A percentile compares a stretch with the other conserved stretches of the same genome.
phyloP scores from a whole-genome alignment of 116 monocot genomes.

The Dioscorea cayenensis region DNA sequence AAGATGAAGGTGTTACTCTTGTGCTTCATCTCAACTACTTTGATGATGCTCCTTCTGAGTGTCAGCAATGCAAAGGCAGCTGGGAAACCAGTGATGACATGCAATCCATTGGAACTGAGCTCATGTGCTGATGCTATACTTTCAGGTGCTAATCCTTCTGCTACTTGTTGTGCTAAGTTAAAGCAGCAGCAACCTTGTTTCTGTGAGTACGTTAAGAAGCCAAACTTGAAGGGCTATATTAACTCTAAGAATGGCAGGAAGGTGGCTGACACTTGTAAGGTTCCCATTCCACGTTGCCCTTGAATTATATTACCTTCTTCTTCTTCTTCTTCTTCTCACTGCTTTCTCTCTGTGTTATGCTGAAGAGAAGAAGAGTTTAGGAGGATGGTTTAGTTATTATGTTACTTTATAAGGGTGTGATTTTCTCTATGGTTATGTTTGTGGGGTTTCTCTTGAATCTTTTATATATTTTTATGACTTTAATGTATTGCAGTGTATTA shows the following conservation, averaged over 20 bases:
- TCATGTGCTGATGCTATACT: background rate
- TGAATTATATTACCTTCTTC: background rate
- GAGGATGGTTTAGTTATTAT: too few species aligned
- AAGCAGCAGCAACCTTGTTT: conserved; percentile 2
- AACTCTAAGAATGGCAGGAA: background rate
- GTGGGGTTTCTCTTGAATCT: too few species aligned
- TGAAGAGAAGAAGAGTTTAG: too few species aligned
- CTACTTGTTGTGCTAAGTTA: background rate
- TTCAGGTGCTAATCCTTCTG: background rate
- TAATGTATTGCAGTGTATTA: too few species aligned
- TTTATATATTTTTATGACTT: too few species aligned
- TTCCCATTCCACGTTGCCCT: background rate
- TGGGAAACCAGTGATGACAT: background rate
- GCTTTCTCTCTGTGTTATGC: too few species aligned
- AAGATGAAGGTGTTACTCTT: too few species aligned
- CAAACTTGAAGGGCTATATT: background rate
- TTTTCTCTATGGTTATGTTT: too few species aligned
- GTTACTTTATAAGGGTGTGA: too few species aligned
- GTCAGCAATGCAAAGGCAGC: background rate
- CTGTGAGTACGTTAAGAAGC: background rate
- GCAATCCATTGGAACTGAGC: background rate
- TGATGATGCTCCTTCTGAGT: too few species aligned
- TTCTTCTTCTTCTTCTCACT: too few species aligned
- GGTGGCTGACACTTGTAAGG: background rate
- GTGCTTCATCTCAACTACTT: too few species aligned